Base-by-base conservation (phyloP, 192 early-diverging fungal genomes). In the Coemansia umbellata region DNA sequence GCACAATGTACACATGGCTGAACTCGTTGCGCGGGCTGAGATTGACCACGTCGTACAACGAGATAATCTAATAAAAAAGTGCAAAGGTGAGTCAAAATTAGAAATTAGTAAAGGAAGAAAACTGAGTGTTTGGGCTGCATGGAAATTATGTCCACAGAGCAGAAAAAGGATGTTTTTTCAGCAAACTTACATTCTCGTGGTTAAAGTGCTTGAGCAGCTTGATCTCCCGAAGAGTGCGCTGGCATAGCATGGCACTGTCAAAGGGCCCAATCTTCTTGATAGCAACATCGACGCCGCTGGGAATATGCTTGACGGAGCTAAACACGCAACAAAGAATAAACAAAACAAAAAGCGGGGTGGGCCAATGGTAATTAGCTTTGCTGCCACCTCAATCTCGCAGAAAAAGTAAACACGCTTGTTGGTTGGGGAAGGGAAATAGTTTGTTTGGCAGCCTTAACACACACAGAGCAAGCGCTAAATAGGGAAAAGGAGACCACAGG, bases 241-340 rank as follows among this genome's bases (percentile, higher is more conserved):
- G 67, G 77, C 86, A 89, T 58, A 91, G 88, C 86, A 91, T 87
- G 53, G 87, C 76, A 66, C 88, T 84, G 62, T 89, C 89, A 55
- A 91, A 91, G 5, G 89, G 89, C 1, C 82, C 83, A 54, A 97
- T 94, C 55, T 84, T 78, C 78, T 99, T 99, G 65, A 95, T 85
- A 48, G 96, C 96, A 11, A 96, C 92, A 37, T 83, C 91, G 37
- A 85, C 77, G 4, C 85, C 84, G 10, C 90, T 91, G 23, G 83
- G 79, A 47, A 84, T 86, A 55, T 96, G 88, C 37, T 83, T 81
- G 32, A 91, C 93, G 14, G 89, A 89, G 54, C 87, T 90, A 80
- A n/a, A n/a, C n/a, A n/a, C n/a, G n/a, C n/a, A n/a, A n/a, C n/a
- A n/a, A n/a, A n/a, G n/a, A n/a, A 37, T 26, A 17, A 65, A n/a